Conservation (phyloP, 345 rosid genomes). For the Brassica cretica region DNA sequence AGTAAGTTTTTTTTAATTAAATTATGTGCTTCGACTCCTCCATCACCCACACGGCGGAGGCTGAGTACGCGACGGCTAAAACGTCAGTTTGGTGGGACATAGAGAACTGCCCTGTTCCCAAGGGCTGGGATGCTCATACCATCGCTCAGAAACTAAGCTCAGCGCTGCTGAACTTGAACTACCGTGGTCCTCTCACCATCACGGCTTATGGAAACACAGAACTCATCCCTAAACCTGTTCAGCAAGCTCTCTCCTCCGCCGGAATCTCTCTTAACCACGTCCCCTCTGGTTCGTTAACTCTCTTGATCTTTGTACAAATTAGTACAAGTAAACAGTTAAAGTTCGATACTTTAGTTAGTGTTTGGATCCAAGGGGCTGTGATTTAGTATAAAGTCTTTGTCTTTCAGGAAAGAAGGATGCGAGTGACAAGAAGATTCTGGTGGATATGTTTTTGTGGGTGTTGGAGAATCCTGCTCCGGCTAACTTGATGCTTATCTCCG, state of each 20-base stretch:
- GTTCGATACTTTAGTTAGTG: not conserved
- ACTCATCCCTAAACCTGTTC: slow-evolving; percentile 55
- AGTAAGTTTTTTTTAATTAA: too few relatives aligned
- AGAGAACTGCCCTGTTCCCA: slow-evolving; percentile 78
- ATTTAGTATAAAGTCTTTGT: not conserved
- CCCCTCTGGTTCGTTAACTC: slow-evolving; percentile 72
- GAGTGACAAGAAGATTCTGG: slow-evolving; percentile 84
- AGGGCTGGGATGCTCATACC: slow-evolving; percentile 54
- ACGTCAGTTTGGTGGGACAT: slow-evolving; percentile 94
- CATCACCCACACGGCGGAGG: slow-evolving; percentile 33
- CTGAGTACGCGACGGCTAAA: slow-evolving; percentile 61
- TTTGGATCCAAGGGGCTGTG: not conserved
- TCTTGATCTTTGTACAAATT: too few relatives aligned
- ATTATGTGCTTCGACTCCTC: not conserved
- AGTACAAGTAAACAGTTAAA: too few relatives aligned
- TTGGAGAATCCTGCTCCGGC: slow-evolving; percentile 84
- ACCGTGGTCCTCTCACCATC: slow-evolving; percentile 73
- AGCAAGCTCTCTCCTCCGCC: slow-evolving; percentile 72
- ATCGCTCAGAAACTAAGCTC: slow-evolving; percentile 73
- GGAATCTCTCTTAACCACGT: slow-evolving; percentile 80
- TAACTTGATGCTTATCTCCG: slow-evolving; percentile 70
- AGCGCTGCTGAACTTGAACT: slow-evolving; percentile 59
- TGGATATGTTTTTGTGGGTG: slow-evolving; percentile 83
- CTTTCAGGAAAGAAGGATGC: slow-evolving; percentile 76
- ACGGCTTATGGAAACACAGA: slow-evolving; percentile 82